Evolutionary conservation across 2,329 filamentous ascomycete genomes (phyloP), one percentile per base, ranked within the genome.

Genomic region (Stachybotrys chartarum): DNA sequence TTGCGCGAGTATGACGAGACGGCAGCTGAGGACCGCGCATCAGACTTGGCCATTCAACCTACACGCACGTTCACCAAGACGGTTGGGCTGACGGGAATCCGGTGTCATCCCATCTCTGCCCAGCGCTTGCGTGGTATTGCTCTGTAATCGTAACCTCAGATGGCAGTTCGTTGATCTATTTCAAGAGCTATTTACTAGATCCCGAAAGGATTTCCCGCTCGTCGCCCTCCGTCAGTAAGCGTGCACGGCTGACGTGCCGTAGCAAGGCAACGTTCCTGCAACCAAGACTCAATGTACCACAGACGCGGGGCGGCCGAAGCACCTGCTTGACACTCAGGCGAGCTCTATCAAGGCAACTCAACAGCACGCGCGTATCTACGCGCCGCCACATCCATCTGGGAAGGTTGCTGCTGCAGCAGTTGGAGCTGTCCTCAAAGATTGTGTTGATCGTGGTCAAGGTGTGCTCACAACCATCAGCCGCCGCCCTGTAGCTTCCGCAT

Each of bases 401-500:
- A 42, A 42, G 35, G 35, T 42, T 42, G 14, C 35, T 42, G 8
- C 35, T 10, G 14, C 35, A 14, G 14, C 35, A 14, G 35, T 42
- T 42, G 3, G 14, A 24, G 24, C 24, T 24, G 24, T 24, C 24
- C 24, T 24, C 24, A 24, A 24, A 24, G 24, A 24, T 24, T 24
- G 24, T 24, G 24, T 24, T 24, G 24, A 24, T 24, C 24, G 24
- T 24, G 24, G 3, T 4, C 24, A 24, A 24, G 24, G 4, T 24
- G 24, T 4, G 24, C 24, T 24, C 24, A 24, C 24, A 24, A 24
- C 24, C 24, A 24, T 64, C 52, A 69, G 17, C 55, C 53, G 7
- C 63, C 60, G 3, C 55, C 54, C 44, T 64, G 62, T 80, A 91
- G 78, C 64, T 80, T 79, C 72, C 81, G 85, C 57, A 97, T 79